Base-by-base conservation (phyloP, 371 early-diverging fungal species). In the Apophysomyces variabilis region DNA sequence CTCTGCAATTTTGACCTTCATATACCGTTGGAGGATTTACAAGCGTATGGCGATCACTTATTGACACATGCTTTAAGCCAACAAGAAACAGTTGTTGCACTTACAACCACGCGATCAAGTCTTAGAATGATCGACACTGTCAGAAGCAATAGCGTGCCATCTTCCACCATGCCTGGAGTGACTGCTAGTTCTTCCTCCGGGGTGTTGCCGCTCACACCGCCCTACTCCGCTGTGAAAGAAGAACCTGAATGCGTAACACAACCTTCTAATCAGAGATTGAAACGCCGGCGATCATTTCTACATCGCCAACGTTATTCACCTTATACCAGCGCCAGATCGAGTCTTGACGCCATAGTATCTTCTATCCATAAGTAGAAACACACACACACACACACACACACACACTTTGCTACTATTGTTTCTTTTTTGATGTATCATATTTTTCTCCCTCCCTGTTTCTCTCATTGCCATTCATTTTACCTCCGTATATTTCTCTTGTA, bases 1-100 rank as follows among this genome's bases (percentile, higher is more conserved):
- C 78, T 94, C 67, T 89, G 93, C 47, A 83, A 92, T 60, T 96
- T 96, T 83, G 85, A 92, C 63, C 84, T 96, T 21, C 84, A 90
- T 54, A 86, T 90, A 45, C 84, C 85, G 39, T 79, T 85, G 8
- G 82, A 87, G 4, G 84, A 91, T 65, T 74, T 96, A 61, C 91
- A 93, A 69, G 78, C 85, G 43, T 93, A 93, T 67, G 87, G 85
- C 43, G 79, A 87, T 71, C 86, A 87, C 44, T 59, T 89, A 60
- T 62, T 83, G 54, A 74, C 61, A 13, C 74, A 74, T 61, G 74
- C 74, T 32, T 21, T 65, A 39, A 45, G 59, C 9, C 65, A 65
- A 45, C 65, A 64, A 57, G 16, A 59, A 43, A 59, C 43, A 11
- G 13, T 59, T 16, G 60, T 59, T 8, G 60, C 38, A 37, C 60